Evolutionary conservation across 129 eudicot species (phyloP), one percentile per base, ranked within the genome.

Genomic region (Escallonia rubra): DNA sequence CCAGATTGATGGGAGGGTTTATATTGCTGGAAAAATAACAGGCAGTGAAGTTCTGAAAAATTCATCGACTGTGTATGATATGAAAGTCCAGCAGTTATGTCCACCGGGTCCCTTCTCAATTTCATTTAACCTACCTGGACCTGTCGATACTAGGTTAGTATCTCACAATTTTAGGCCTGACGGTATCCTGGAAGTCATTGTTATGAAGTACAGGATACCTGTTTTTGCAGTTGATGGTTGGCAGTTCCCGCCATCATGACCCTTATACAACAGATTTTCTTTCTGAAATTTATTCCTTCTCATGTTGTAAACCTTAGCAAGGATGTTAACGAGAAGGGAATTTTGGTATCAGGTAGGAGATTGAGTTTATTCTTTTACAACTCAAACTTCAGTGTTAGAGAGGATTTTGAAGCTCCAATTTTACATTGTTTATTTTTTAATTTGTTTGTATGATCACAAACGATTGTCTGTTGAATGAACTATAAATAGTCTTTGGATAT

Each of bases 111-210:
- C 38, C 44, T 89, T 89, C 78, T 66, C 76, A 40, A 15, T 89
- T 9, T 78, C 81, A n/a, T 89, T 85, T 68, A 76, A 73, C 74
- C 69, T 89, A 65, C 96, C 96, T 8, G 96, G 92, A 10, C 87
- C 83, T 7, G 87, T 89, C 11, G 96, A 89, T 71, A 83, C 96
- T 3, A 74, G 92, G 76, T 55, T 85, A 57, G 68, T 64, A 44
- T 42, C 78, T 1, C 76, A 80, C 14, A 55, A 72, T 50, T 80
- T 80, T 69, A 70, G 73, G 57, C 56, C 81, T 12, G 72, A 74
- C 41, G 92, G 92, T 54, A 85, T 89, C 67, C 86, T 85, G 11
- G 92, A 89, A 64, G 87, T 68, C 6, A 75, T 76, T 6, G 81
- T 89, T 16, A 51, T 83, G 80, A 89, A 88, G 73, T 63, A 65